phyloP scores from a whole-genome alignment of 345 rosid species.

The Combretum micranthum region DNA sequence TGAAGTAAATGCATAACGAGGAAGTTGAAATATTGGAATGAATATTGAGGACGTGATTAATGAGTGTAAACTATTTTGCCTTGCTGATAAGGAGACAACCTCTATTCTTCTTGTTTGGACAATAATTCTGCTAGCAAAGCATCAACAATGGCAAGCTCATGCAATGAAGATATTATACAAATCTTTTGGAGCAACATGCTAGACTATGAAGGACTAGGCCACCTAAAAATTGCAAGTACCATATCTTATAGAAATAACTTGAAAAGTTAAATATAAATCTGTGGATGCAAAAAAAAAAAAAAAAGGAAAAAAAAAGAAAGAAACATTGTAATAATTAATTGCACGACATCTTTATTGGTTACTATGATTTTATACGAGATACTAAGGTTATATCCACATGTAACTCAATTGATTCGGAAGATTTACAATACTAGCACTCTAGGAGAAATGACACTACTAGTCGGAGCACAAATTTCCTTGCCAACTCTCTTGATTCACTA shows the following conservation, averaged over 20 bases:
- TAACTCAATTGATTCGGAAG: background rate
- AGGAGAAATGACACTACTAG: conserved; percentile 5
- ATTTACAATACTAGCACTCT: conserved; percentile 4
- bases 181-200: conserved; percentile 34
- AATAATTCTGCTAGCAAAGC: too few species aligned
- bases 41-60: conserved; percentile 43
- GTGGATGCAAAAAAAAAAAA: too few species aligned
- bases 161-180: conserved; percentile 49
- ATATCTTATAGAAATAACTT: too few species aligned
- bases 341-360: conserved; percentile 2
- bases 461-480: background rate
- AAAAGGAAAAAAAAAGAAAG: too few species aligned
- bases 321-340: too few species aligned
- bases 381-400: conserved; percentile 12
- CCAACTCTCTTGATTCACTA: conserved; percentile 10
- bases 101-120: conserved; percentile 35
- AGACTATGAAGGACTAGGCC: conserved; percentile 19
- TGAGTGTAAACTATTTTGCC: conserved; percentile 58
- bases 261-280: too few species aligned
- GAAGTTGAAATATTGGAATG: conserved; percentile 15
- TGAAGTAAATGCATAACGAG: conserved; percentile 21
- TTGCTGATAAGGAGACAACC: conserved; percentile 63
- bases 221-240: too few species aligned
- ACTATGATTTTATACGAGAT: too few species aligned
- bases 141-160: too few species aligned